Conservation (phyloP, 176 grass and related monocot species). For the Triticum aestivum region DNA sequence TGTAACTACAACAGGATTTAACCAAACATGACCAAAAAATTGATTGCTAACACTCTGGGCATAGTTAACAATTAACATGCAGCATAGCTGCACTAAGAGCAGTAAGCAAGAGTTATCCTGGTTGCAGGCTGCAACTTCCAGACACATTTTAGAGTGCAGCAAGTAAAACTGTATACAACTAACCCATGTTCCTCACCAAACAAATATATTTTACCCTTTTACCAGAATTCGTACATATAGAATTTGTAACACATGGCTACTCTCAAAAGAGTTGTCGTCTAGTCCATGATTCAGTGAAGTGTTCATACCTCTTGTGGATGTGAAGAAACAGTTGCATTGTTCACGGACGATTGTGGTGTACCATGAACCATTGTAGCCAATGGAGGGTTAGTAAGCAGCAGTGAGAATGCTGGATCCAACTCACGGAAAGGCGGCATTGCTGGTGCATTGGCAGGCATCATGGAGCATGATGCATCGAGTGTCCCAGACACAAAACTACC, state of each 20-base stretch:
- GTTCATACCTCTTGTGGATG: constrained; percentile 52
- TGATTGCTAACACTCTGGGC: background rate
- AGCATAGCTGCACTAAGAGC: background rate
- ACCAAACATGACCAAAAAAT: background rate
- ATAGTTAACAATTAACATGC: background rate
- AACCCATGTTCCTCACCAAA: background rate
- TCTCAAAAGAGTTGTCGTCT: background rate
- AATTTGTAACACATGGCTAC: constrained; percentile 14
- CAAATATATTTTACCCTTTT: constrained; percentile 11
- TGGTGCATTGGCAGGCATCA: constrained; percentile 38
- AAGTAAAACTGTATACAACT: background rate
- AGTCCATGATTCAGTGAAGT: background rate
- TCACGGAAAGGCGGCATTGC: constrained; percentile 49
- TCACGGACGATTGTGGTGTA: constrained; percentile 33
- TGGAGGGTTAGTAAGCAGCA: constrained; percentile 64
- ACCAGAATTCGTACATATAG: background rate
- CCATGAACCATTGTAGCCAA: constrained; percentile 50
- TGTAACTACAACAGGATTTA: background rate
- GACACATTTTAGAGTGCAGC: background rate
- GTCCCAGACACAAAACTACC: constrained; percentile 81
- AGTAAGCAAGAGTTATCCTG: background rate
- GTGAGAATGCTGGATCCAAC: constrained; percentile 59
- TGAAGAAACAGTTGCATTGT: constrained; percentile 39
- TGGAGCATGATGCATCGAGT: constrained; percentile 49
- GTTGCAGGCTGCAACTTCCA: background rate